These are phyloP conservation scores for Mycosphaerelloides madeirae DNA, from an alignment of 2,329 filamentous ascomycete genomes.

Conservation along the genomic window DNA sequence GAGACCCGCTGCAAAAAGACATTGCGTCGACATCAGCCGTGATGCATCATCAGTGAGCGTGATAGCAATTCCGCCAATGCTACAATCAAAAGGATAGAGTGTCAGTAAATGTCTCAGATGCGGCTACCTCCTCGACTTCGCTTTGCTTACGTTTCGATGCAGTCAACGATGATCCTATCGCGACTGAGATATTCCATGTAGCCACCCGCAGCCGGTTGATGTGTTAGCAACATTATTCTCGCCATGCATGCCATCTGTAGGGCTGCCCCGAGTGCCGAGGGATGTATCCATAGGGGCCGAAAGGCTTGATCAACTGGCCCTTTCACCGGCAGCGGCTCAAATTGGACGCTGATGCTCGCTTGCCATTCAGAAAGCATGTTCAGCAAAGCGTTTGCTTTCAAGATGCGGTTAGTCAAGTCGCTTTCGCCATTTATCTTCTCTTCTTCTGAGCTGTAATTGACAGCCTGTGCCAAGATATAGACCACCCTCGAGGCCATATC, in stretches of 20 bases:
- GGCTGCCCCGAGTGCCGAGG: constrained; percentile 42
- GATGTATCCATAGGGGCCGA: constrained; percentile 50
- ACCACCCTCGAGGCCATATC: constrained; percentile 52
- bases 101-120: neutral
- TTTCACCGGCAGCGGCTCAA: constrained; percentile 38
- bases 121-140: neutral
- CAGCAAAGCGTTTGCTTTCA: constrained; percentile 39
- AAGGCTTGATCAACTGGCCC: constrained; percentile 43
- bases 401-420: constrained; percentile 39
- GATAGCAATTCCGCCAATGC: constrained; percentile 49
- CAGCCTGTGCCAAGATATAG: constrained; percentile 53
- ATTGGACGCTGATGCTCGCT: constrained; percentile 41
- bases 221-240: constrained; percentile 49
- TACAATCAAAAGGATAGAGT: neutral
- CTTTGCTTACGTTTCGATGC: neutral
- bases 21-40: constrained; percentile 43
- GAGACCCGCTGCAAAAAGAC: constrained; percentile 40
- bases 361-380: constrained; percentile 50
- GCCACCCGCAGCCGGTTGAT: constrained; percentile 49
- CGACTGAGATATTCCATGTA: constrained; percentile 46
- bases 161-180: constrained; percentile 42
- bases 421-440: constrained; percentile 42
- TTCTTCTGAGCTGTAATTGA: constrained; percentile 56
- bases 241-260: constrained; percentile 52
- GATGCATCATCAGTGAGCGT: constrained; percentile 40